Conservation (phyloP, 23 red algal genomes). For the Porphyridium purpureum region DNA sequence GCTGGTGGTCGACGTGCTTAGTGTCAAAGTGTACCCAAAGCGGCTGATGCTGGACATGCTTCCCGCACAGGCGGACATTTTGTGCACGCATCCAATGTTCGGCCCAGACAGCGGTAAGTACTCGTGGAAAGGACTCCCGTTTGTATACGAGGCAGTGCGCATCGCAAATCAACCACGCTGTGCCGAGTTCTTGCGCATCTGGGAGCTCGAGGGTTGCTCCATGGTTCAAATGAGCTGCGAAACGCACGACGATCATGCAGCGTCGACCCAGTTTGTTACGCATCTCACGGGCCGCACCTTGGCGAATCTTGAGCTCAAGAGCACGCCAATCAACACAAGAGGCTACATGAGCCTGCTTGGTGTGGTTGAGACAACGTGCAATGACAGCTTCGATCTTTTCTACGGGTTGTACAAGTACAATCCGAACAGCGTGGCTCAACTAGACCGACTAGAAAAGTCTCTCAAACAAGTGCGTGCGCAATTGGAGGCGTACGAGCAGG, state of each 20-base stretch:
- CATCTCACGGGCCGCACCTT: slow-evolving; percentile 58
- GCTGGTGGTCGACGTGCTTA: slow-evolving; percentile 87
- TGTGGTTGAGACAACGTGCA: slow-evolving; percentile 72
- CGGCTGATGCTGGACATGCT: slow-evolving; percentile 37
- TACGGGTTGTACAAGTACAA: slow-evolving; percentile 95
- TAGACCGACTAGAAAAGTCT: slow-evolving; percentile 59
- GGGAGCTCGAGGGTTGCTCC: slow-evolving; percentile 43
- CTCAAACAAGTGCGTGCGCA: slow-evolving; percentile 28
- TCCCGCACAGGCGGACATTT: slow-evolving; percentile 45
- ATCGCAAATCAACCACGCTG: slow-evolving; percentile 18
- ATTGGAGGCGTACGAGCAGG: slow-evolving; percentile 52
- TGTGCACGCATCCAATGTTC: slow-evolving; percentile 99
- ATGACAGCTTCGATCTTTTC: slow-evolving; percentile 85
- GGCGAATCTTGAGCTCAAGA: slow-evolving; percentile 35
- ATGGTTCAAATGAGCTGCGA: slow-evolving; percentile 75
- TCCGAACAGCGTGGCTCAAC: slow-evolving; percentile 40
- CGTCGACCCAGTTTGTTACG: slow-evolving; percentile 93
- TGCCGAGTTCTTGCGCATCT: slow-evolving; percentile 65
- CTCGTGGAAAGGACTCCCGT: slow-evolving; percentile 82
- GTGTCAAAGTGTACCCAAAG: slow-evolving; percentile 80
- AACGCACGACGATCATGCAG: slow-evolving; percentile 71
- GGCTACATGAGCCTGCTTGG: slow-evolving; percentile 75
- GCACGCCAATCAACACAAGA: slow-evolving; percentile 93
- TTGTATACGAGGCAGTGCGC: slow-evolving; percentile 85
- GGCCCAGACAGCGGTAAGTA: slow-evolving; percentile 62